Evolutionary conservation across 805 yeast species (phyloP).

Genomic region (Saccharomyces jurei): DNA sequence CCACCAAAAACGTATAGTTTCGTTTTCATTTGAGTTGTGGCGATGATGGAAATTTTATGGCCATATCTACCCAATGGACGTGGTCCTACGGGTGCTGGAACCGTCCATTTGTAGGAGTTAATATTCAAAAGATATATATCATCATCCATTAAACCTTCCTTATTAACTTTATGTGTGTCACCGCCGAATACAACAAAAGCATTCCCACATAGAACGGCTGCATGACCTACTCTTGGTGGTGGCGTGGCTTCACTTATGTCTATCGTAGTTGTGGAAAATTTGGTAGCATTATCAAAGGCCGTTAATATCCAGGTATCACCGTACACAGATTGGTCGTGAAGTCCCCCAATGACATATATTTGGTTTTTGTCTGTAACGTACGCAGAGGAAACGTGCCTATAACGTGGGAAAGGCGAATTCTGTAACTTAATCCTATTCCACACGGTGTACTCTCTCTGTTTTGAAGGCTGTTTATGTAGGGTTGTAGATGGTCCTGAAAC

Average conservation of each 20-base stretch:
- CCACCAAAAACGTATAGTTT: conserved; percentile 87
- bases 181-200: conserved; percentile 96
- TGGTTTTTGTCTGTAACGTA: conserved; percentile 73
- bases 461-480: conserved; percentile 5
- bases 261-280: conserved; percentile 40
- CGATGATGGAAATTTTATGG: conserved; percentile 74
- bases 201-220: conserved; percentile 83
- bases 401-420: conserved; percentile 87
- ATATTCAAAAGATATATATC: conserved; percentile 81
- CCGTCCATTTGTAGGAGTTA: conserved; percentile 69
- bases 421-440: conserved; percentile 59
- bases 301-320: conserved; percentile 92
- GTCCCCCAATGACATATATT: conserved; percentile 87
- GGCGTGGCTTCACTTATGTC: conserved; percentile 76
- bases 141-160: conserved; percentile 77
- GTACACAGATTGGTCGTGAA: conserved; percentile 83
- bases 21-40: conserved; percentile 48
- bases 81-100: conserved; percentile 62
- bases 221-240: conserved; percentile 95
- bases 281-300: conserved; percentile 32
- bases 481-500: conserved; percentile 26
- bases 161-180: conserved; percentile 77
- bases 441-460: conserved; percentile 37
- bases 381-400: conserved; percentile 81
- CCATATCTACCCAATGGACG: conserved; percentile 94